phyloP scores from a whole-genome alignment of 2,329 filamentous ascomycete species.

The Nigrospora osmanthi region DNA sequence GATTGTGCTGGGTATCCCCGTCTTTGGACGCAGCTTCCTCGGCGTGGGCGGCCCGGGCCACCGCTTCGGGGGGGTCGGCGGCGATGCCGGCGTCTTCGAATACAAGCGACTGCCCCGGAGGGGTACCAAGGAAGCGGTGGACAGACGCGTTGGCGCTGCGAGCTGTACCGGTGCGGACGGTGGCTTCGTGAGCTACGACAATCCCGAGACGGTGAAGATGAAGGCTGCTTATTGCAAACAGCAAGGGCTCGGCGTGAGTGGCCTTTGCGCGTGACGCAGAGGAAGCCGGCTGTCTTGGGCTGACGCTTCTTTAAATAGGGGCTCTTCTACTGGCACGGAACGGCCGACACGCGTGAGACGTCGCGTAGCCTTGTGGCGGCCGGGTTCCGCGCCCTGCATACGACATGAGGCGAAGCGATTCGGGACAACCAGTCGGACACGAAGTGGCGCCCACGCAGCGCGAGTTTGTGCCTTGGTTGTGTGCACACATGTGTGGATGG shows the following conservation, averaged over 20 bases:
- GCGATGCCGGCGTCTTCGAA: too few species aligned
- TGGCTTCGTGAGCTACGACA: constrained; percentile 76
- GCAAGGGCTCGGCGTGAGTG: constrained; percentile 56
- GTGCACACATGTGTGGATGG: too few species aligned
- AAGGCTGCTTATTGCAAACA: constrained; percentile 70
- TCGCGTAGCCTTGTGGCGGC: constrained; percentile 50
- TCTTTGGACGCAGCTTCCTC: too few species aligned
- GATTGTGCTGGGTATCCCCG: too few species aligned
- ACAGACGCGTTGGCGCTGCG: constrained; percentile 60
- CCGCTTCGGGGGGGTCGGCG: too few species aligned
- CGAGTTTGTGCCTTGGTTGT: too few species aligned
- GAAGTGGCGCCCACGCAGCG: neutral
- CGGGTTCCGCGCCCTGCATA: constrained; percentile 51
- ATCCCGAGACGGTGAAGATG: constrained; percentile 64
- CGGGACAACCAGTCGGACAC: neutral
- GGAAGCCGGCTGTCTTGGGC: neutral
- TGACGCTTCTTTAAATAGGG: constrained; percentile 36
- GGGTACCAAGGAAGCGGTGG: constrained; percentile 57
- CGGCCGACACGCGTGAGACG: constrained; percentile 55
- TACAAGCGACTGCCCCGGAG: too few species aligned
- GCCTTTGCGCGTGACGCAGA: too few species aligned
- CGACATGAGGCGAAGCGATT: constrained; percentile 19
- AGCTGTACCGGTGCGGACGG: constrained; percentile 66
- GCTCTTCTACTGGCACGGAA: constrained; percentile 77
- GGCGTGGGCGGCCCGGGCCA: too few species aligned